Evolutionary conservation across 257 asterid species (phyloP), one percentile per base, ranked within the genome.

Genomic region (Nicotiana tomentosiformis): DNA sequence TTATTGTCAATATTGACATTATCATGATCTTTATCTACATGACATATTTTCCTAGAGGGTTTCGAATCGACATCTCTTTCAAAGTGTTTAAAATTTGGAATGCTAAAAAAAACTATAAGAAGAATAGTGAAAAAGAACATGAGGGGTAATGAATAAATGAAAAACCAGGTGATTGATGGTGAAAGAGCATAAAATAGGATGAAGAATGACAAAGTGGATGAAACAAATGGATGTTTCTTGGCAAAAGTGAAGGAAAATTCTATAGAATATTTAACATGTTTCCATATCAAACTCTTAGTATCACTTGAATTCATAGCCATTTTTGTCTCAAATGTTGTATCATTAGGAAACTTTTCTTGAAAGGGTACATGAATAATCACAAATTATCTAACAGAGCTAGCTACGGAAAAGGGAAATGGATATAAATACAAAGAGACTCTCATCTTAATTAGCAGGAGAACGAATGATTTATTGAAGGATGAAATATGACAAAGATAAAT

Each of bases 151-250:
- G 89, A 86, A 83, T 89, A 92, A 17, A 89, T 74, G 83, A 91
- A 55, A 77, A 90, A 83, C 97, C 97, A 90, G 53, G 94, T 92
- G 77, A 87, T 65, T 56, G 87, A 82, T 10, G 98, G 93, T 67
- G 90, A 81, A 65, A 77, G 84, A 12, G 87, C 7, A 84, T 88
- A 91, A 29, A 93, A 66, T 78, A 92, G 29, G 81, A 87, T 80
- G 58, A 90, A 81, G 81, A 82, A 79, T 4, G 90, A 20, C 49
- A 77, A n/a, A 37, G 90, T 85, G 78, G 26, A 84, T 37, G 96
- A 88, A 26, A 89, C 18, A 60, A 72, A 86, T 10, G 97, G 99
- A 33, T 89, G 86, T 66, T 80, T 69, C 68, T 81, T 83, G 17
- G 84, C 82, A 77, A 77, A 82, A 32, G 67, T 65, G 51, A 81